Base-by-base conservation (phyloP, 805 yeast species). In the Jamesozyma spencerorum region DNA sequence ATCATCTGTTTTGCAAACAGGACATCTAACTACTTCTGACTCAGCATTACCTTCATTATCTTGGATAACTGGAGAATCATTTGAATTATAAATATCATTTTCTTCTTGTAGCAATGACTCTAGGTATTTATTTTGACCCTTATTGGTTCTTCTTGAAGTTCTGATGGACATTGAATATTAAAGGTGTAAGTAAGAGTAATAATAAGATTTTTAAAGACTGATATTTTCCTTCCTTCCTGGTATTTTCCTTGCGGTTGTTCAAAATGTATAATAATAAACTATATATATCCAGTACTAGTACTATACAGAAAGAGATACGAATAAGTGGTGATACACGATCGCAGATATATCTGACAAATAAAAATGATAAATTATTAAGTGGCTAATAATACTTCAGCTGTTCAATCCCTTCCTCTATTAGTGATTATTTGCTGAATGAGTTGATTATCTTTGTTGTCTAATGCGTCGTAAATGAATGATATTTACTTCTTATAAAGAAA, bases 1-100 rank as follows among this genome's bases (percentile, higher is more conserved):
- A 41, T 74, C 75, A 17, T 68, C 73, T 1, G 82, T 65, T 2
- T 80, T 81, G 59, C 87, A 81, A 0, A 74, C 77, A 1, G 68
- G 57, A 56, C 88, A 81, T 19, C 75, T 63, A 1, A 80, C 81
- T 14, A 59, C 65, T 12, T 60, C 76, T 12, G 61, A 69, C 14
- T 17, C 26, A 15, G 12, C 5, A 10, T 10, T 29, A 11, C 19
- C 29, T 5, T 22, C 29, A n/a, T n/a, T 22, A 7, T 34, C 14
- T 22, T 22, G 26, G n/a, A 6, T 13, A 4, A 10, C 58, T 58
- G 26, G 46, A 22, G 4, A 6, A 33, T n/a, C 54, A 2, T 42
- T 38, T 31, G 40, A 34, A 19, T 42, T 47, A 19, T 44, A 41
- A 14, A 49, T 54, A 11, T 51, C 55, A 12, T 50, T 55, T 32